phyloP scores from a whole-genome alignment of 2,329 filamentous ascomycete species.

The Calonectria fujianensis region DNA sequence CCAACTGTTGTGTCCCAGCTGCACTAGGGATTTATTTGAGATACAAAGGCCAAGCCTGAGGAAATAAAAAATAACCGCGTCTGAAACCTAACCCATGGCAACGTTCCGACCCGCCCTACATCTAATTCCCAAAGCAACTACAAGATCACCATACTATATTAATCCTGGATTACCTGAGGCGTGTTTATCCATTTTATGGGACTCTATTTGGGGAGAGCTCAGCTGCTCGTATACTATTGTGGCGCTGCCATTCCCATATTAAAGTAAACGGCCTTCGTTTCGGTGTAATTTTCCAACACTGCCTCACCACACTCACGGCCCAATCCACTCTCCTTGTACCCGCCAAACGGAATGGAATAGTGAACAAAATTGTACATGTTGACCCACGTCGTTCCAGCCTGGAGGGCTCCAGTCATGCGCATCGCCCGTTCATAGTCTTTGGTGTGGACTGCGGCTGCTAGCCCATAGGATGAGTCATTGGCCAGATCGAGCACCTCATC shows the following conservation, averaged over 20 bases:
- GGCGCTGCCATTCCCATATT: constrained; percentile 55
- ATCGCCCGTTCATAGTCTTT: constrained; percentile 71
- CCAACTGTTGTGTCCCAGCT: no score
- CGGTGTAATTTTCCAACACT: constrained; percentile 64
- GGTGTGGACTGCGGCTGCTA: constrained; percentile 77
- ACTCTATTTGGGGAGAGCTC: no score
- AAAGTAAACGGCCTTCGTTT: constrained; percentile 67
- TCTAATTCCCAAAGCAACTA: no score
- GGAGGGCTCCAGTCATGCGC: constrained; percentile 71
- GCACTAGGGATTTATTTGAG: no score
- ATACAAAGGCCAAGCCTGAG: no score
- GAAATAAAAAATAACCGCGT: no score
- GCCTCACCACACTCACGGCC: constrained; percentile 67
- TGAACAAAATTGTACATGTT: constrained; percentile 68
- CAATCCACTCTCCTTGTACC: constrained; percentile 69
- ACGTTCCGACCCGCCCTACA: no score
- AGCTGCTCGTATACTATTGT: not conserved
- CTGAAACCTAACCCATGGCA: no score
- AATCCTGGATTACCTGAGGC: no score
- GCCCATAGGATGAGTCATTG: constrained; percentile 75
- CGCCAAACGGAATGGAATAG: constrained; percentile 66
- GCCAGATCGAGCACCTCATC: constrained; percentile 64
- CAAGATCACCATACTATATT: no score
- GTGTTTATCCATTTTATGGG: no score
- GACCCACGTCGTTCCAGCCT: constrained; percentile 75